Base-by-base conservation (phyloP, 1,284 basidiomycete genomes). In the Vanrija sp. region DNA sequence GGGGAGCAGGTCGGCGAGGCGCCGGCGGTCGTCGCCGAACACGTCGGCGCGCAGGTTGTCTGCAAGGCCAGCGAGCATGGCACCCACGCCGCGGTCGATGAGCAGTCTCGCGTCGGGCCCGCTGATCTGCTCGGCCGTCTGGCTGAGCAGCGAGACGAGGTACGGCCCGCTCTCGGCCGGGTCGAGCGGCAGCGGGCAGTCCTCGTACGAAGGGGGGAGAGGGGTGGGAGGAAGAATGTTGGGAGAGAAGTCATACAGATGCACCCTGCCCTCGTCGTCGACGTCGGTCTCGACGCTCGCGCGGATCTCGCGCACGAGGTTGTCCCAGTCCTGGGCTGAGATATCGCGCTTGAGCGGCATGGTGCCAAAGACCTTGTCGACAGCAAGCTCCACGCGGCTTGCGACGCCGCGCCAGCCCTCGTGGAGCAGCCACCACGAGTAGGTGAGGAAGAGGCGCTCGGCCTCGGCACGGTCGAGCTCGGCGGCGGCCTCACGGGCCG, bases 391-490 rank as follows among this genome's bases (percentile, higher is more conserved):
- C 1, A 75, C 72, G 23, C 69, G 57, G 5, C 50, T 55, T 0
- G 66, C 65, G 15, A 77, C 49, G 18, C 55, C 61, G 39, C 64
- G 66, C 75, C 75, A 77, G 1, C 75, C 75, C 49, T 73, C 69
- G 59, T 77, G 68, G 28, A 77, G 57, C 6, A 76, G 58, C 74
- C 74, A 76, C 75, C 75, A 77, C 38, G 71, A 73, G 59, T 73
- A 75, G 6, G 67, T 69, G 45, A 77, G 63, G 63, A 74, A 77
- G 50, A 72, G 50, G 47, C 68, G 63, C 55, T 76, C 74, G 21
- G 73, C 69, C 26, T 74, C 73, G 15, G 64, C 53, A 12, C 54
- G 57, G 23, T 58, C 64, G 23, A 47, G 49, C 43, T 59, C 54
- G 10, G 62, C 46, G 48, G 66, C 61, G 16, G 55, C 54, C 43